These are phyloP conservation scores for Aspergillus sp. DNA, from an alignment of 2,329 filamentous ascomycete species.

Conservation along the genomic window DNA sequence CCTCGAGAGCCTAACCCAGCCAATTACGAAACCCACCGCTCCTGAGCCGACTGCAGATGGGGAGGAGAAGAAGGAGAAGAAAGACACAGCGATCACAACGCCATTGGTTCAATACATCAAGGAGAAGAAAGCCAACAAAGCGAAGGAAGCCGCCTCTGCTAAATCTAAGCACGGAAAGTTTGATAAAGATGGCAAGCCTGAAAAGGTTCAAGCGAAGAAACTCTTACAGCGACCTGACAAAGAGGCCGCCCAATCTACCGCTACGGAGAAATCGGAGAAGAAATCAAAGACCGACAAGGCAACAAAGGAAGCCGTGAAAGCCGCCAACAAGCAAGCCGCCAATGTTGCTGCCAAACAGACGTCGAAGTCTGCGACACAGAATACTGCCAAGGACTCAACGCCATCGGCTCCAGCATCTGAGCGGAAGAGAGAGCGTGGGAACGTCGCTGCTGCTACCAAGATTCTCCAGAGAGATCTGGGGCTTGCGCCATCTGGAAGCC, in stretches of 20 bases:
- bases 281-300: slow-evolving; percentile 50
- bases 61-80: slow-evolving; percentile 49
- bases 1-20: slow-evolving; percentile 78
- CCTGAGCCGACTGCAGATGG: slow-evolving; percentile 48
- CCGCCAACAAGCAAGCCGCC: slow-evolving; percentile 41
- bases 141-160: slow-evolving; percentile 54
- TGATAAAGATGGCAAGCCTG: slow-evolving; percentile 35
- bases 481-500: slow-evolving; percentile 43
- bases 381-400: slow-evolving; percentile 21
- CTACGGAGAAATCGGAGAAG: slow-evolving; percentile 34
- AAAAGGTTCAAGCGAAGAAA: slow-evolving; percentile 39
- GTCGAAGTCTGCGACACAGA: slow-evolving; percentile 27
- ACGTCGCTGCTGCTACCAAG: slow-evolving; percentile 49
- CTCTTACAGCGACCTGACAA: slow-evolving; percentile 36
- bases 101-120: slow-evolving; percentile 85
- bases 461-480: slow-evolving; percentile 62
- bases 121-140: slow-evolving; percentile 82
- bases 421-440: slow-evolving; percentile 51
- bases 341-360: slow-evolving; percentile 28
- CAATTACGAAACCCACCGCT: slow-evolving; percentile 51
- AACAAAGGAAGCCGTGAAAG: slow-evolving; percentile 58
- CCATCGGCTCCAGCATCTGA: slow-evolving; percentile 34
- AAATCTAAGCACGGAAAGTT: slow-evolving; percentile 38
- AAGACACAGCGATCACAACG: slow-evolving; percentile 69
- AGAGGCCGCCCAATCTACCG: slow-evolving; percentile 17